Evolutionary conservation across 2,329 filamentous ascomycete species (phyloP), one percentile per base, ranked within the genome.

Genomic region (Teratosphaeria gauchensis): DNA sequence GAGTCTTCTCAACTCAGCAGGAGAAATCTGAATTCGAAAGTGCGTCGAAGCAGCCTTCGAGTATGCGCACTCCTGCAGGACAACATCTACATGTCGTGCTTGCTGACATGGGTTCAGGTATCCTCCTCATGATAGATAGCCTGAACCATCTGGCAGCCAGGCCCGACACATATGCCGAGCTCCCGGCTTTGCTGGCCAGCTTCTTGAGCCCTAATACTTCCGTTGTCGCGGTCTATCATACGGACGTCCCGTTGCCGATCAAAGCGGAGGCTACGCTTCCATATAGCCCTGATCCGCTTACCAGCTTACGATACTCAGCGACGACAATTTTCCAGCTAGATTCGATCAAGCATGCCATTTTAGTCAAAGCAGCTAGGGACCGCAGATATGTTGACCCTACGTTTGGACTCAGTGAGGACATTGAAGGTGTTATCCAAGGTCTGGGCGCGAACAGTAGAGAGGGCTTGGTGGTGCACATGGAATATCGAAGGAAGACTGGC

Each of bases 401-500:
- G 8, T 95, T 89, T 73, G 94, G 92, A 0, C 78, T 96, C 1
- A 79, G 81, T 6, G 89, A 94, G 72, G 85, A 84, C 32, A 80
- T 84, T 16, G 90, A 96, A 72, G 92, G 92, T 7, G 80, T 92
- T 9, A 73, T 96, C 0, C 77, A 92, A 54, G 88, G 89, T 2
- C 76, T 90, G 57, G 72, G 76, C 48, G 75, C 78, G 3, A 79
- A 80, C n/a, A 79, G 78, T 33, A 64, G 63, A 9, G 76, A 77
- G 0, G 87, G 83, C 0, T 71, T 92, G 0, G 89, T 95, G 0
- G 72, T 96, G 6, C 85, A 90, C 68, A 88, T 95, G 82, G 92
- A 99, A 73, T 83, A 96, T 65, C 82, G 94, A 11, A 80, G 92
- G 58, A 87, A 91, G 66, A 92, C 88, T 66, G 92, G 92, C 0